Percentiles rank a stretch among this genome's conserved stretches.
phyloP scores from a whole-genome alignment of 106 monocot species.

The Triglochin maritima region DNA sequence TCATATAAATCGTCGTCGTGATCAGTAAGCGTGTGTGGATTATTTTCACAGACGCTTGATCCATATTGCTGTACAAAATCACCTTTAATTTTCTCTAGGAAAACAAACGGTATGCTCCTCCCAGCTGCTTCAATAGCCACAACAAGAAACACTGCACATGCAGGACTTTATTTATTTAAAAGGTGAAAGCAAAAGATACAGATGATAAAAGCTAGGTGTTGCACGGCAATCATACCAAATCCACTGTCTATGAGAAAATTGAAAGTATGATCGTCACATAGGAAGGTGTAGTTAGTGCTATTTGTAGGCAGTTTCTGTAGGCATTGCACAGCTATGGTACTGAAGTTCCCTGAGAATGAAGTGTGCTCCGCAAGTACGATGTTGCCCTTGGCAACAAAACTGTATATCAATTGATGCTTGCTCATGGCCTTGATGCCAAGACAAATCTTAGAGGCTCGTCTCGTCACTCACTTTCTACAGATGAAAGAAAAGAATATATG shows the following conservation, averaged over 20 bases:
- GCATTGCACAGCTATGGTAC: slow-evolving; percentile 73
- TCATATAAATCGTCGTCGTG: slow-evolving; percentile 70
- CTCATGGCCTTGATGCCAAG: slow-evolving; percentile 26
- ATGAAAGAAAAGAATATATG: no score
- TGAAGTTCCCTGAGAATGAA: slow-evolving; percentile 70
- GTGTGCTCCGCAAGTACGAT: slow-evolving; percentile 75
- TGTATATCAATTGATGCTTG: slow-evolving; percentile 60
- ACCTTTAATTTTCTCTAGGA: slow-evolving; percentile 59
- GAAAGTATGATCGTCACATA: slow-evolving; percentile 79
- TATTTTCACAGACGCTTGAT: slow-evolving; percentile 21
- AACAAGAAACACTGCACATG: slow-evolving; percentile 64
- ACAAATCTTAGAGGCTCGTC: not conserved
- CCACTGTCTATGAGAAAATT: slow-evolving; percentile 64
- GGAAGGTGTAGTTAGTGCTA: slow-evolving; percentile 70
- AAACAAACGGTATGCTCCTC: slow-evolving; percentile 64
- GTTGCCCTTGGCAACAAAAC: slow-evolving; percentile 75
- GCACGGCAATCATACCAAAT: slow-evolving; percentile 38
- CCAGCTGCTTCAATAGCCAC: slow-evolving; percentile 61
- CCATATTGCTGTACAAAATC: slow-evolving; percentile 67
- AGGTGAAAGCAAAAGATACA: not conserved
- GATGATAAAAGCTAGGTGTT: not conserved
- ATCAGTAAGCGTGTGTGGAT: slow-evolving; percentile 49
- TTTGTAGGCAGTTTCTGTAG: slow-evolving; percentile 61
- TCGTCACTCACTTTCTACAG: no score
- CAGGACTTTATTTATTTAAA: not conserved